Evolutionary conservation across 2,329 filamentous ascomycete species (phyloP), one percentile per base, ranked within the genome.

Genomic region (Shiraia bambusicola): DNA sequence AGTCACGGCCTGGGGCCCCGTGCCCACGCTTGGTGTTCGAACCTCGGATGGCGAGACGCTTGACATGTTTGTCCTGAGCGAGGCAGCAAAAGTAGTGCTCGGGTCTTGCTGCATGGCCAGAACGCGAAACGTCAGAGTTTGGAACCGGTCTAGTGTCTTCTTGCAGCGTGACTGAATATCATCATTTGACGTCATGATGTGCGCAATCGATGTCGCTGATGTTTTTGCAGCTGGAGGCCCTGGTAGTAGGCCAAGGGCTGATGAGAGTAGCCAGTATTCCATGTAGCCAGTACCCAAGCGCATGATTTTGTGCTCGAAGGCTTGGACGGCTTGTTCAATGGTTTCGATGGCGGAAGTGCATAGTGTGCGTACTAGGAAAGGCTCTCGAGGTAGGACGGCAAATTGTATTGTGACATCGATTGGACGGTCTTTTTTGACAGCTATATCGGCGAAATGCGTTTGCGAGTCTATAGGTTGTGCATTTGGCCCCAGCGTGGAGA

Each of bases 211-310:
- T 2, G 54, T 52, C 0, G 45, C 41, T 5, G 49, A 48, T 19
- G 42, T 19, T 10, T 42, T 37, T 1, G 41, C 17, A 1, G 54
- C 48, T 4, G 56, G 47, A 8, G 43, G 31, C 14, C 46, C 35
- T 2, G 64, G 65, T 12, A 68, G 55, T 45, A 67, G 61, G 6
- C 52, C 54, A 13, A 60, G 45, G 2, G 60, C 60, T 13, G 65
- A 58, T n/a, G 49, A 57, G 25, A 68, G 42, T 7, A 66, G 46
- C 56, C 62, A 67, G 40, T 54, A 65, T 35, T 68, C 64, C 57
- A 67, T 64, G 28, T 65, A 68, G 2, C 60, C 65, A 2, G 62
- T 66, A 7, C 64, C 65, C 9, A 68, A 49, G 7, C 65, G 62
- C 52, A 63, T 56, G 9, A 67, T 50, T 37, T 68, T 69, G 6